Base-by-base conservation (phyloP, 495 filamentous ascomycete genomes). In the Lepidopterella palustris region DNA sequence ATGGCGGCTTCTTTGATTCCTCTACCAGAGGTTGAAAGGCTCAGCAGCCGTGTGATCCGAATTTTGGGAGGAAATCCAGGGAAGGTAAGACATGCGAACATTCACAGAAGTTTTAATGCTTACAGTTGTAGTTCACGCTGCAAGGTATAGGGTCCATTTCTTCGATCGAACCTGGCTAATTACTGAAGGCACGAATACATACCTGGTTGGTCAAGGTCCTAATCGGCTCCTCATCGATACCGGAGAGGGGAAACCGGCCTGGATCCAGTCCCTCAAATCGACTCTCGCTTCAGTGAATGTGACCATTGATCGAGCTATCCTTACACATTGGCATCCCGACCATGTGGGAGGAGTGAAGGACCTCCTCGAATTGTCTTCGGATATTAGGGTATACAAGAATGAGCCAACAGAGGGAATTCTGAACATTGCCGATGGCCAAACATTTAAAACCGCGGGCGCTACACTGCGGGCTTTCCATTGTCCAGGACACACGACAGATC, bases 321-420 rank as follows among this genome's bases (percentile, higher is more conserved):
- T 97, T 23, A 96, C 92, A 0, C 93, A 98, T 71, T 89, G 89
- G 87, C 93, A 98, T 71, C 79, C 72, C 27, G 93, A 98, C 71
- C 93, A 98, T 68, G 77, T 83, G 20, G 82, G 82, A 25, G 93
- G 93, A 0, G 76, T 96, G 5, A 55, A 71, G 5, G 83, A 95
- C 62, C 77, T 96, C 1, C 75, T 82, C 6, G 65, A 73, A 8
- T 59, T 84, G 18, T 89, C 79, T 48, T 86, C 90, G 0, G 65
- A 78, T 20, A 82, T 75, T 5, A 69, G 67, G 3, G 62, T 89
- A 18, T 79, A 77, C 65, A 85, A 86, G 68, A 69, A 80, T 59
- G 68, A 77, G 31, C 77, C 6, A 68, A 67, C 2, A 57, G 69
- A 5, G 71, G 72, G 5, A 71, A 78, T 29, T 57, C 31, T 21